These are phyloP conservation scores for Pseudopithomyces maydicus DNA, from an alignment of 2,329 filamentous ascomycete species.

Conservation along the genomic window DNA sequence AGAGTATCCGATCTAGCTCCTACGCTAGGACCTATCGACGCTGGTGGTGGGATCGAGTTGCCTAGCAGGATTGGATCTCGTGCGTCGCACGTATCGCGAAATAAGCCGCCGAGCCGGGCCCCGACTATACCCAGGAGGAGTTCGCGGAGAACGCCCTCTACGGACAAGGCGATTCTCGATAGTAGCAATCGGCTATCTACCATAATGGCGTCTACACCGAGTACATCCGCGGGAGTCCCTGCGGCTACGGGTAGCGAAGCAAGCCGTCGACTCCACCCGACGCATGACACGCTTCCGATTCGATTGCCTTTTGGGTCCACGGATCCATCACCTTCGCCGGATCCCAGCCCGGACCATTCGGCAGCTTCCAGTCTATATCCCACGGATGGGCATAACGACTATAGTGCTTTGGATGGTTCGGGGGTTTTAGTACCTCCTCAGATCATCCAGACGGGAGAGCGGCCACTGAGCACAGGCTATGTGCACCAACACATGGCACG, in stretches of 20 bases:
- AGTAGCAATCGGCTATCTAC: conserved; percentile 32
- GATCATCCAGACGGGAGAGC: conserved; percentile 23
- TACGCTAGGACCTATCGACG: conserved; percentile 64
- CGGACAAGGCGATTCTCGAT: conserved; percentile 31
- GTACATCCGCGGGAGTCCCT: conserved; percentile 21
- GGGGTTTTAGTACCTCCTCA: conserved; percentile 22
- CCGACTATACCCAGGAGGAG: conserved; percentile 70
- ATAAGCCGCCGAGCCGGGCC: conserved; percentile 34
- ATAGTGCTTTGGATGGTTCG: conserved; percentile 12
- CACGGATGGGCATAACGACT: conserved; percentile 22
- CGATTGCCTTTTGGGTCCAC: conserved; percentile 45
- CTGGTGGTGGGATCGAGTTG: conserved; percentile 64
- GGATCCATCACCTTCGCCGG: conserved; percentile 42
- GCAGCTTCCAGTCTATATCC: conserved; percentile 42
- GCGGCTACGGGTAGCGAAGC: conserved; percentile 8
- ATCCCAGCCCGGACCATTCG: conserved; percentile 40
- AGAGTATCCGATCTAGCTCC: conserved; percentile 59
- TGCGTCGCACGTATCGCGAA: conserved; percentile 49
- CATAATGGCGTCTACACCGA: conserved; percentile 28
- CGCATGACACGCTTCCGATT: conserved; percentile 26
- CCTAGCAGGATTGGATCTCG: conserved; percentile 68
- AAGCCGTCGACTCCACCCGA: conserved; percentile 33
- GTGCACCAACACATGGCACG: conserved; percentile 46
- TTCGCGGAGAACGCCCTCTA: conserved; percentile 55
- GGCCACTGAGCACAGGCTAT: conserved; percentile 44